Conservation (phyloP, 2,329 filamentous ascomycete species). For the Incumbomyces delicatus region DNA sequence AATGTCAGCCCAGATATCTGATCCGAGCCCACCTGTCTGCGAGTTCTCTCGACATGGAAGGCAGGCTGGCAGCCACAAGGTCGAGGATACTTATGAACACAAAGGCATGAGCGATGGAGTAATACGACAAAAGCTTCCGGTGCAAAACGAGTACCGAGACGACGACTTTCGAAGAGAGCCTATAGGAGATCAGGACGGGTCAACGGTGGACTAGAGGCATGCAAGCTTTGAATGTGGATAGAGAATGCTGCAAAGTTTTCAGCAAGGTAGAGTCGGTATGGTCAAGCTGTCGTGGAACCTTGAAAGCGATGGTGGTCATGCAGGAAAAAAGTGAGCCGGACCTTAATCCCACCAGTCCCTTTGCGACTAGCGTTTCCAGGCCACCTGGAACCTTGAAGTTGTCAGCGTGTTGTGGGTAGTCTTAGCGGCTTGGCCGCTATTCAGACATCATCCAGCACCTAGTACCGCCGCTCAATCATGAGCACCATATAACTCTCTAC, state of each 20-base stretch:
- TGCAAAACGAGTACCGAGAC: not conserved
- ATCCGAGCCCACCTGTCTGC: conserved; percentile 41
- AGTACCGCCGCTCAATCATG: too few relatives aligned
- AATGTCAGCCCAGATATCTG: conserved; percentile 34
- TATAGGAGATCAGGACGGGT: not conserved
- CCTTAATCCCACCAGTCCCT: too few relatives aligned
- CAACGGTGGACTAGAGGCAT: not conserved
- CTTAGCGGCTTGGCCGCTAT: too few relatives aligned
- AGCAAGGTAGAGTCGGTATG: not conserved
- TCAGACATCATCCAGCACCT: too few relatives aligned
- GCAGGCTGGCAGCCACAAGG: not conserved
- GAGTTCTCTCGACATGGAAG: conserved; percentile 42
- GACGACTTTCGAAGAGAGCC: not conserved
- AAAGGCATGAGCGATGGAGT: not conserved
- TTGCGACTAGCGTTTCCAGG: too few relatives aligned
- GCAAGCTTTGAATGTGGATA: not conserved
- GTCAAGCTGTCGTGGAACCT: too few relatives aligned
- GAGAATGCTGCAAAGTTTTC: not conserved
- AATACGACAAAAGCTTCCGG: not conserved
- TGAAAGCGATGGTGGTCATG: too few relatives aligned
- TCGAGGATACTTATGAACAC: not conserved
- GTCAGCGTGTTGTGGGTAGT: too few relatives aligned
- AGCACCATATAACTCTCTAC: too few relatives aligned
- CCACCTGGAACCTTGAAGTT: too few relatives aligned
- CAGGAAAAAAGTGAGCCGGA: too few relatives aligned